phyloP scores from a whole-genome alignment of 2,329 filamentous ascomycete species.

The Fusarium nygamai region DNA sequence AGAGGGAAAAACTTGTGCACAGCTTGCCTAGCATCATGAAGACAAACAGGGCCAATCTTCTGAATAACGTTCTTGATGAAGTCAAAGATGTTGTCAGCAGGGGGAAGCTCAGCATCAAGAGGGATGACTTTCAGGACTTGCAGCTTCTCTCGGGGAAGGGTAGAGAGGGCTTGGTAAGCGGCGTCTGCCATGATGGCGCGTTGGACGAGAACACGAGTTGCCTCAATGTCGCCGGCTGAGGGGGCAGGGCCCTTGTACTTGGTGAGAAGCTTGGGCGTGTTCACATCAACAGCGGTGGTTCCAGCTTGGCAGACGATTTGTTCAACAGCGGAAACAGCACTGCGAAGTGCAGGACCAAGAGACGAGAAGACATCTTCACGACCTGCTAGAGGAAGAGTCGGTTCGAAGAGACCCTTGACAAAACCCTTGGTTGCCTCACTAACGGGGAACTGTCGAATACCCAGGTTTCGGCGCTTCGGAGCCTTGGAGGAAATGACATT shows the following conservation, averaged over 20 bases:
- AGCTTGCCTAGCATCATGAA: slow-evolving; percentile 11
- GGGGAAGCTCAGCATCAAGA: background rate
- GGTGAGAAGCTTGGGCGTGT: background rate
- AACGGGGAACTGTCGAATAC: background rate
- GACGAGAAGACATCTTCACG: slow-evolving; percentile 20
- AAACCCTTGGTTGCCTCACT: background rate
- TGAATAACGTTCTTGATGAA: slow-evolving; percentile 23
- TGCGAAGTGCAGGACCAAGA: slow-evolving; percentile 14
- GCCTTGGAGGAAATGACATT: background rate
- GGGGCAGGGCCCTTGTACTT: background rate
- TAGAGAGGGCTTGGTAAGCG: slow-evolving; percentile 21
- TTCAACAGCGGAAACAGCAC: background rate
- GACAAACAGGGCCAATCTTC: background rate
- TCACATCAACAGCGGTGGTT: background rate
- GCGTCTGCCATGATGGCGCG: slow-evolving; percentile 30
- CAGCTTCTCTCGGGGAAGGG: slow-evolving; percentile 8
- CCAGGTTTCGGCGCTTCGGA: slow-evolving; percentile 1
- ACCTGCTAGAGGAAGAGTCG: slow-evolving; percentile 19
- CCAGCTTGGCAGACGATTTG: slow-evolving; percentile 9
- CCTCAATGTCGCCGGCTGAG: background rate
- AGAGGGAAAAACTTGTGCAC: slow-evolving; percentile 21
- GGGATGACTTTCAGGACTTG: slow-evolving; percentile 4
- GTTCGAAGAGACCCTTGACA: slow-evolving; percentile 23
- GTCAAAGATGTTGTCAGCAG: slow-evolving; percentile 19
- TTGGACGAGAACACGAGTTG: slow-evolving; percentile 18